Conservation (phyloP, 2,329 filamentous ascomycete species). For the Verticillium albo-atrum region DNA sequence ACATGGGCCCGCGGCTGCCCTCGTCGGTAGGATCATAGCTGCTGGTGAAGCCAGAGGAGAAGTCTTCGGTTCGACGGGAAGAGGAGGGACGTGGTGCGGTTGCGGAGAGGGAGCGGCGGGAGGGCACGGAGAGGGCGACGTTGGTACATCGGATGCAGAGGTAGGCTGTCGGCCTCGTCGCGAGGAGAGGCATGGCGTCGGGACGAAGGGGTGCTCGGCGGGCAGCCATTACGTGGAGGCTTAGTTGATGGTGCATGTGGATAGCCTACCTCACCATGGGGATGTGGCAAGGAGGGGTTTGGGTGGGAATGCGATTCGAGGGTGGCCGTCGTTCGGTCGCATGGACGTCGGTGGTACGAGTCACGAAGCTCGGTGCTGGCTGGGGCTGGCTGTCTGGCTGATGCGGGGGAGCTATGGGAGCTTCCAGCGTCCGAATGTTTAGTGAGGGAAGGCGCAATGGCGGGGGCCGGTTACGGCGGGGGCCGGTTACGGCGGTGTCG, state of each 20-base stretch:
- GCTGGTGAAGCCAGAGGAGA: conserved; percentile 54
- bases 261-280: not conserved
- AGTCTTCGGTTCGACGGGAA: conserved; percentile 37
- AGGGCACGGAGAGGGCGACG: conserved; percentile 23
- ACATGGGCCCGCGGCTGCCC: conserved; percentile 54
- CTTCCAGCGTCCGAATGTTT: not conserved
- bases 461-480: not conserved
- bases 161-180: conserved; percentile 7
- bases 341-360: not conserved
- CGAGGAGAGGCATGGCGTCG: conserved; percentile 6
- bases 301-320: not conserved
- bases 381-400: not conserved
- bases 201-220: not conserved
- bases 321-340: not conserved
- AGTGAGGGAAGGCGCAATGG: not conserved
- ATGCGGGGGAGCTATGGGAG: not conserved
- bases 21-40: conserved; percentile 54
- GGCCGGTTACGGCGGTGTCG: not conserved
- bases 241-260: not conserved
- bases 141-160: conserved; percentile 8
- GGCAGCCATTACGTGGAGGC: not conserved
- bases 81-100: not conserved
- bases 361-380: not conserved
- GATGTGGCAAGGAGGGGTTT: not conserved
- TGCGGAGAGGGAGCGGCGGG: conserved; percentile 6